These are phyloP conservation scores for Colletotrichum lentis DNA, from an alignment of 2,329 filamentous ascomycete genomes.

Conservation along the genomic window DNA sequence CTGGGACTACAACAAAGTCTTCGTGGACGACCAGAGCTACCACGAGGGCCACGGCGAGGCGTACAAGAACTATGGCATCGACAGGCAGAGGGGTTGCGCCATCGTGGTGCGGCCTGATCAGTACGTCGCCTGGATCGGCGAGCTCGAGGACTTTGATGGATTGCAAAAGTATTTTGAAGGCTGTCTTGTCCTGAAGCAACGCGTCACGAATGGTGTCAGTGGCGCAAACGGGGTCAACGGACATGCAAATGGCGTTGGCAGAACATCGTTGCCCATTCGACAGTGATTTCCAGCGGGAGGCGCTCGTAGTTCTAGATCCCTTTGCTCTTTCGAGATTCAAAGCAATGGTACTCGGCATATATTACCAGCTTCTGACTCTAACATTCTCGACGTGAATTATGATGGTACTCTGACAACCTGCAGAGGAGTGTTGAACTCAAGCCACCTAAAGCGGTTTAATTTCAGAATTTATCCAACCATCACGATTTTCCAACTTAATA, in stretches of 20 bases:
- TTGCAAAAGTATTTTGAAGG: constrained; percentile 49
- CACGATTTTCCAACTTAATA: too few relatives aligned
- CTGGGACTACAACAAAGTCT: constrained; percentile 66
- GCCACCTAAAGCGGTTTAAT: too few relatives aligned
- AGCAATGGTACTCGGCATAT: too few relatives aligned
- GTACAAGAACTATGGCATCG: constrained; percentile 67
- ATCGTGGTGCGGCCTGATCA: constrained; percentile 73
- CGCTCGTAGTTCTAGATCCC: too few relatives aligned
- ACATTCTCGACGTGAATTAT: too few relatives aligned
- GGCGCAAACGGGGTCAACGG: constrained; percentile 10
- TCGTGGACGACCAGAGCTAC: constrained; percentile 62
- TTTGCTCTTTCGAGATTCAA: too few relatives aligned
- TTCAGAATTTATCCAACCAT: too few relatives aligned
- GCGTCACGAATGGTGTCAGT: not conserved
- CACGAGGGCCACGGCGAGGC: constrained; percentile 60
- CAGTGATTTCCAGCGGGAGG: not conserved
- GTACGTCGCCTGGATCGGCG: constrained; percentile 61
- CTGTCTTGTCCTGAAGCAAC: constrained; percentile 38
- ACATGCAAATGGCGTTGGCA: not conserved
- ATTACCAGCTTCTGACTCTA: not conserved
- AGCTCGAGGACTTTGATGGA: constrained; percentile 49
- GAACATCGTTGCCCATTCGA: not conserved
- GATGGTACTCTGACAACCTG: too few relatives aligned
- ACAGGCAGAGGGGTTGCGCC: constrained; percentile 62
- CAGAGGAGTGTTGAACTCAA: too few relatives aligned